Evolutionary conservation across 148 eudicot species (phyloP).

Genomic region (Nepenthes mirabilis): DNA sequence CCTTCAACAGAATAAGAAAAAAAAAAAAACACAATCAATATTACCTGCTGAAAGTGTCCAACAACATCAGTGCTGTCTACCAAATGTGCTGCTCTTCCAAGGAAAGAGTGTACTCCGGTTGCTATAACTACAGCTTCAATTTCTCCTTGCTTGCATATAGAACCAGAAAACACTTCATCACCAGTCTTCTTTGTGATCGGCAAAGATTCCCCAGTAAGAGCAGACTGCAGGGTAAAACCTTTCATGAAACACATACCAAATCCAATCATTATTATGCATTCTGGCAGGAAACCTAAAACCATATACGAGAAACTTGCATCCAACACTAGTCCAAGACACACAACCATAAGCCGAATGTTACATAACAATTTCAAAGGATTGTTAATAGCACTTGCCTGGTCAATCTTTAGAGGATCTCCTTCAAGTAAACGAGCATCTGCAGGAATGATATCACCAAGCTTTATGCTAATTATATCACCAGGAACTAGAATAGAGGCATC

Average conservation of each 20-base stretch:
- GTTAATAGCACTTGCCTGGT: constrained; percentile 34
- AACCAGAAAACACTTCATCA: constrained; percentile 62
- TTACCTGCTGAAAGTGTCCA: constrained; percentile 72
- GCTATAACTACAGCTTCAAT: constrained; percentile 67
- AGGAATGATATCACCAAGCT: constrained; percentile 69
- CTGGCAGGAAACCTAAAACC: neutral
- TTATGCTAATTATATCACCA: constrained; percentile 65
- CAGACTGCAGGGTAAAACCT: constrained; percentile 32
- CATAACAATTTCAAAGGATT: neutral
- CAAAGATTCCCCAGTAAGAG: constrained; percentile 68
- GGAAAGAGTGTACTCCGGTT: constrained; percentile 62
- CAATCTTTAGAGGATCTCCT: constrained; percentile 62
- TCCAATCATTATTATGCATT: neutral
- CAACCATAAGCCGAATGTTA: neutral
- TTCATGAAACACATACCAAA: constrained; percentile 4
- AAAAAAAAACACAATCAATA: neutral
- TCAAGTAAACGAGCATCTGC: constrained; percentile 75
- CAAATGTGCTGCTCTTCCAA: constrained; percentile 63
- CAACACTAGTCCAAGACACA: neutral
- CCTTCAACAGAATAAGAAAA: no score
- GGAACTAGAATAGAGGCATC: constrained; percentile 66
- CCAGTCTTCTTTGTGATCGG: constrained; percentile 57
- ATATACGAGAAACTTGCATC: no score
- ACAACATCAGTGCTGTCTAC: constrained; percentile 53
- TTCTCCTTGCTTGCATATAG: constrained; percentile 70